These are phyloP conservation scores for Lagerstroemia speciosa DNA, from an alignment of 345 rosid species.

Conservation along the genomic window DNA sequence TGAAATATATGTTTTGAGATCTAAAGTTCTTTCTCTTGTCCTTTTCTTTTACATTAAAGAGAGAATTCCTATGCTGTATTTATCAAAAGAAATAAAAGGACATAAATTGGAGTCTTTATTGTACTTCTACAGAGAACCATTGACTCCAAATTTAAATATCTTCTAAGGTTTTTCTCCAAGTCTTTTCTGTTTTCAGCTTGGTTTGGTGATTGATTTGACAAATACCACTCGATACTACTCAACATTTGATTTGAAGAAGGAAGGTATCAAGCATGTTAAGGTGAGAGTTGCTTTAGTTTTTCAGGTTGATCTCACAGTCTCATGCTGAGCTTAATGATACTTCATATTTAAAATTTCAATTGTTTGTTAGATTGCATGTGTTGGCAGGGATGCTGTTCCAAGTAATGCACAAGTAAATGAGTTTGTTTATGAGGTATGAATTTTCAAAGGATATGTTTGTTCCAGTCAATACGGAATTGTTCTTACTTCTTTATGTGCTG, in stretches of 20 bases:
- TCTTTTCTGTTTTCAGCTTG: conserved; percentile 48
- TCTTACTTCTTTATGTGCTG: not conserved
- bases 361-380: conserved; percentile 71
- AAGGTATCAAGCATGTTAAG: conserved; percentile 90
- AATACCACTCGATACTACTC: conserved; percentile 86
- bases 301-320: not conserved
- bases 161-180: not conserved
- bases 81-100: not conserved
- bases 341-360: conserved; percentile 11
- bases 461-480: not conserved
- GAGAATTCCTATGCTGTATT: not conserved
- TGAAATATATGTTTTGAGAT: not conserved
- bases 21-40: not conserved
- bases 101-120: not conserved
- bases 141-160: not conserved
- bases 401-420: conserved; percentile 75
- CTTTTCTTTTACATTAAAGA: not conserved
- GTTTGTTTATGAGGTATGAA: conserved; percentile 73
- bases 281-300: conserved; percentile 23
- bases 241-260: conserved; percentile 63
- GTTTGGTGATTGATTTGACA: conserved; percentile 95
- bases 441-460: not conserved
- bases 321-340: not conserved
- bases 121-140: too few species aligned
- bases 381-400: conserved; percentile 88